Conservation (phyloP, 139 green algal species). For the Monoraphidium neglectum region DNA sequence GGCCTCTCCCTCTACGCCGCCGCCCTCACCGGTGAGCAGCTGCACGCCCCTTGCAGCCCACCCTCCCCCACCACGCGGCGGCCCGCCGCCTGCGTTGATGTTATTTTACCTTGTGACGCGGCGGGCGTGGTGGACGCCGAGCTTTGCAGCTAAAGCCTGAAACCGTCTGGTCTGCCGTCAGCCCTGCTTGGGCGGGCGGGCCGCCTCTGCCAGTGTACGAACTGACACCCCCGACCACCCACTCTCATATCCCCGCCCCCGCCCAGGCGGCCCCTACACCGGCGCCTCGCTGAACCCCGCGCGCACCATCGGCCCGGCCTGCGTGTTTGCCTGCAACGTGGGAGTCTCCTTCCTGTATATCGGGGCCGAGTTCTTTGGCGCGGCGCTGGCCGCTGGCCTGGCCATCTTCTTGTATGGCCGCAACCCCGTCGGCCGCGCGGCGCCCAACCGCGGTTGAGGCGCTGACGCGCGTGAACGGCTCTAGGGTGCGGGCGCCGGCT, state of each 20-base stretch:
- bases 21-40: conserved; percentile 69
- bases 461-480: not conserved
- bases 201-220: too few species aligned
- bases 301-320: conserved; percentile 71
- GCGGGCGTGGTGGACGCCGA: too few species aligned
- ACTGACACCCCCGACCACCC: too few species aligned
- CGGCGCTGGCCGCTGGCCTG: conserved; percentile 50
- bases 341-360: conserved; percentile 74
- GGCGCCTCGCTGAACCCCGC: conserved; percentile 78
- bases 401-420: conserved; percentile 74
- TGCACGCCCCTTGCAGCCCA: too few species aligned
- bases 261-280: conserved; percentile 69
- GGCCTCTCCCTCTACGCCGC: conserved; percentile 75
- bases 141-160: too few species aligned
- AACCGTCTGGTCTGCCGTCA: too few species aligned
- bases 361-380: conserved; percentile 67
- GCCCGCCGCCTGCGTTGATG: too few species aligned
- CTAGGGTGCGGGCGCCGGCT: too few species aligned
- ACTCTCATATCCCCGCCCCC: not conserved
- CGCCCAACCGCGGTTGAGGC: conserved; percentile 1
- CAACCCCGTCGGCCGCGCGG: conserved; percentile 26
- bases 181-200: too few species aligned
- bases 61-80: too few species aligned
- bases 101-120: too few species aligned
- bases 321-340: conserved; percentile 70